Evolutionary conservation across 768 basidiomycete genomes (phyloP).

Genomic region (Hericium coralloides): DNA sequence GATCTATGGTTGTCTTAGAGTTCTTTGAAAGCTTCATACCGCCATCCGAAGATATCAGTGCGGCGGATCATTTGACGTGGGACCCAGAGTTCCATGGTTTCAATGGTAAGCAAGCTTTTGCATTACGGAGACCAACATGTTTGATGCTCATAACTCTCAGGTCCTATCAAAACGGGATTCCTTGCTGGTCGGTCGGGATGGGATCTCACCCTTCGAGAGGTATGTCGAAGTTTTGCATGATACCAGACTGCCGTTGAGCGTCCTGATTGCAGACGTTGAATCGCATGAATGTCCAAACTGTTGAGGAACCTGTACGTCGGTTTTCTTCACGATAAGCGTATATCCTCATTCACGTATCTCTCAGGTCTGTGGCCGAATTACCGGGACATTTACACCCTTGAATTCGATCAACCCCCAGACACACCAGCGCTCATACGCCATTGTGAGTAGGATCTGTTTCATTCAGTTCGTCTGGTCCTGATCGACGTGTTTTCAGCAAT

Average conservation of each 20-base stretch:
- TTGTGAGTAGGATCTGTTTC: not conserved
- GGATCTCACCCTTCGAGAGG: constrained; percentile 7
- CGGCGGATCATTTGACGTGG: not conserved
- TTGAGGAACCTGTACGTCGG: constrained; percentile 1
- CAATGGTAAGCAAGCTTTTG: not conserved
- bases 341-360: too few relatives aligned
- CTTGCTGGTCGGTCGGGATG: constrained; percentile 1
- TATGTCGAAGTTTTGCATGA: not conserved
- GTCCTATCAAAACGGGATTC: not conserved
- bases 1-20: not conserved
- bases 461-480: not conserved
- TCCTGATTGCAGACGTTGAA: constrained; percentile 1
- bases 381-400: not conserved
- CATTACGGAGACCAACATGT: not conserved
- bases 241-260: not conserved
- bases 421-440: not conserved
- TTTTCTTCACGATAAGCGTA: not conserved
- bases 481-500: not conserved
- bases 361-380: too few relatives aligned
- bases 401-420: not conserved
- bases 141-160: not conserved
- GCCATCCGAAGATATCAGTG: constrained; percentile 20
- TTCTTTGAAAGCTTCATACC: not conserved
- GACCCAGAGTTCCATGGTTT: not conserved
- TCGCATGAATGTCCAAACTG: constrained; percentile 4